Conservation (phyloP, 495 filamentous ascomycete species). For the Penicillium flavigenum region DNA sequence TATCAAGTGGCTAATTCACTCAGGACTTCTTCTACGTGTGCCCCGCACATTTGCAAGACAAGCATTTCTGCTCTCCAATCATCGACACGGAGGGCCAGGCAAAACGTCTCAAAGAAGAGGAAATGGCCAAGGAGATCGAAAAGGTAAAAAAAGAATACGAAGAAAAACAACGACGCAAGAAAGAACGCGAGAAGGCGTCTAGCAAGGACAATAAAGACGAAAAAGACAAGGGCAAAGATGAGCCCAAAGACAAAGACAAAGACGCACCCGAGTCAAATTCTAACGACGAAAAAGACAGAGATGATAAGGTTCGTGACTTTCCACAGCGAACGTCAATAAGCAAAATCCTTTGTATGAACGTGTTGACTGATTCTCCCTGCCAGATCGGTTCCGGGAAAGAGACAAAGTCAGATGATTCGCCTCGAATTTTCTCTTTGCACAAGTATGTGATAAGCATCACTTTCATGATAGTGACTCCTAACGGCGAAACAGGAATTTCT, state of each 20-base stretch:
- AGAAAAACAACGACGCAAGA: slow-evolving; percentile 42
- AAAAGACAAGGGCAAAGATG: slow-evolving; percentile 46
- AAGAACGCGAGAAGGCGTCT: slow-evolving; percentile 30
- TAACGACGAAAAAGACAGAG: slow-evolving; percentile 55
- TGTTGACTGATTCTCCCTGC: not conserved
- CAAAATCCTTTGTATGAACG: not conserved
- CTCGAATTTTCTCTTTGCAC: slow-evolving; percentile 81
- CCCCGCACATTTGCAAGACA: slow-evolving; percentile 78
- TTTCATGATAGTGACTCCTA: not conserved
- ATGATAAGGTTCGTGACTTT: slow-evolving; percentile 46
- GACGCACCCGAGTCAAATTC: slow-evolving; percentile 17
- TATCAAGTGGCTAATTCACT: not conserved
- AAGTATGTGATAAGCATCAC: slow-evolving; percentile 54
- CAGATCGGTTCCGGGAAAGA: slow-evolving; percentile 35
- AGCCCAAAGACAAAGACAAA: slow-evolving; percentile 45
- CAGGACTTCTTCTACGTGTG: slow-evolving; percentile 97
- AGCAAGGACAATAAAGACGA: slow-evolving; percentile 49
- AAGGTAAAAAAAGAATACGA: slow-evolving; percentile 61
- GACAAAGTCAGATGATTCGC: slow-evolving; percentile 45
- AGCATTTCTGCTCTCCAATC: slow-evolving; percentile 75
- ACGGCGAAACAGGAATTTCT: slow-evolving; percentile 64
- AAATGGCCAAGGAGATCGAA: slow-evolving; percentile 70
- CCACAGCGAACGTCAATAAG: not conserved
- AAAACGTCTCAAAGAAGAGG: slow-evolving; percentile 63
- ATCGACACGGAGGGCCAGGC: slow-evolving; percentile 73